phyloP scores from a whole-genome alignment of 1,139 yeast genomes.

The Meyerozyma carpophila region DNA sequence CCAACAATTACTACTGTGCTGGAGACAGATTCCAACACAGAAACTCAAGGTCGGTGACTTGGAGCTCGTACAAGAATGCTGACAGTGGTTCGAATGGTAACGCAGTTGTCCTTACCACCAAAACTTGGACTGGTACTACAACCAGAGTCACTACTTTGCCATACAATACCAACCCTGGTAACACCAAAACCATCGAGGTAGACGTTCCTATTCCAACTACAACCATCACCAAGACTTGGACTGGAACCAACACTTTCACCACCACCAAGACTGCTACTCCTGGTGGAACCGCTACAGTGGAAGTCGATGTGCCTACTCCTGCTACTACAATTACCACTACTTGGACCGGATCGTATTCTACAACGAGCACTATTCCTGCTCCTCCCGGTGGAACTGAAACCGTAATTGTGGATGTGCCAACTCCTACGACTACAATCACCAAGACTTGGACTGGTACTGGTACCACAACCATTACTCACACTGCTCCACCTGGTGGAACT shows the following conservation, averaged over 20 bases:
- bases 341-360: constrained; percentile 4
- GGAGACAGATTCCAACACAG: background rate
- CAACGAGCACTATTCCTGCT: background rate
- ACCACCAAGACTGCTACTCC: constrained; percentile 6
- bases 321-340: constrained; percentile 9
- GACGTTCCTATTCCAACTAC: constrained; percentile 11
- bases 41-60: background rate
- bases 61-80: constrained; percentile 4
- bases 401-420: constrained; percentile 4
- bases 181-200: constrained; percentile 9
- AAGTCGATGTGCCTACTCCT: constrained; percentile 15
- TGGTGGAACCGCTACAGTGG: constrained; percentile 9
- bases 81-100: constrained; percentile 17
- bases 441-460: constrained; percentile 1
- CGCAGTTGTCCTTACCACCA: constrained; percentile 16
- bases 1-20: constrained; percentile 13
- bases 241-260: constrained; percentile 2
- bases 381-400: constrained; percentile 3
- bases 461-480: constrained; percentile 3
- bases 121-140: constrained; percentile 19
- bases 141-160: constrained; percentile 17
- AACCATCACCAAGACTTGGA: constrained; percentile 5
- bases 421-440: constrained; percentile 3
- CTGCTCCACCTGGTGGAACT: constrained; percentile 1
- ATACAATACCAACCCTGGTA: constrained; percentile 4